Conservation (phyloP, 1,139 yeast genomes). For the Taiozyma sp. region DNA sequence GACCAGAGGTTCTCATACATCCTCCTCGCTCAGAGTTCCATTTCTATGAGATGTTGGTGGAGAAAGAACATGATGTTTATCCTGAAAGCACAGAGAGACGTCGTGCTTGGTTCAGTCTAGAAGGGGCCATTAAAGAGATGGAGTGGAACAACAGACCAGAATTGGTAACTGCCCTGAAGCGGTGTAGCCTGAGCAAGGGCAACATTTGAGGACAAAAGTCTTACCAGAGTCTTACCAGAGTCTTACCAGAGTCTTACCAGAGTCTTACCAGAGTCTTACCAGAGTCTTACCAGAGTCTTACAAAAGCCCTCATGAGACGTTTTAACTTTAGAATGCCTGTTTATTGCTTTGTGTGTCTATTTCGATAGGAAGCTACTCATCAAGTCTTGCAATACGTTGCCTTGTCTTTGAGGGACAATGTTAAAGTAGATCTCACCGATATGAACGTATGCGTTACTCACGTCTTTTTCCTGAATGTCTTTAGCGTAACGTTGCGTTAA, state of each 20-base stretch:
- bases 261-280: too few species aligned
- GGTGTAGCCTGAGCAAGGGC: slow-evolving; percentile 21
- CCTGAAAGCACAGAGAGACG: slow-evolving; percentile 65
- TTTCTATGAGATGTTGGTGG: slow-evolving; percentile 71
- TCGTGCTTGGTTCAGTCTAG: slow-evolving; percentile 72
- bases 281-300: too few species aligned
- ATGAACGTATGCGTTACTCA: slow-evolving; percentile 42
- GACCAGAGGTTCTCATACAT: slow-evolving; percentile 24
- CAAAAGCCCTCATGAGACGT: not conserved
- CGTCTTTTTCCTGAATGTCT: slow-evolving; percentile 29
- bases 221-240: too few species aligned
- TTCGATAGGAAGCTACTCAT: slow-evolving; percentile 73
- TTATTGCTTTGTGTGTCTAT: slow-evolving; percentile 14
- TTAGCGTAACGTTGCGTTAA: slow-evolving; percentile 48
- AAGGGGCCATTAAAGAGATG: slow-evolving; percentile 68
- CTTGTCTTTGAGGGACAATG: slow-evolving; percentile 50
- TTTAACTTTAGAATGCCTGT: not conserved
- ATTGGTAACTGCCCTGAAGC: slow-evolving; percentile 57
- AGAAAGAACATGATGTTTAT: slow-evolving; percentile 54
- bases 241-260: too few species aligned
- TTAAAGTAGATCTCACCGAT: slow-evolving; percentile 57
- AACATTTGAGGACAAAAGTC: not conserved
- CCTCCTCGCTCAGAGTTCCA: slow-evolving; percentile 77
- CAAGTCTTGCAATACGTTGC: slow-evolving; percentile 74
- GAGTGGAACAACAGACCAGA: slow-evolving; percentile 61